Evolutionary conservation across 2,329 filamentous ascomycete genomes (phyloP), one percentile per base, ranked within the genome.

Genomic region (Knoxdaviesia capensis): DNA sequence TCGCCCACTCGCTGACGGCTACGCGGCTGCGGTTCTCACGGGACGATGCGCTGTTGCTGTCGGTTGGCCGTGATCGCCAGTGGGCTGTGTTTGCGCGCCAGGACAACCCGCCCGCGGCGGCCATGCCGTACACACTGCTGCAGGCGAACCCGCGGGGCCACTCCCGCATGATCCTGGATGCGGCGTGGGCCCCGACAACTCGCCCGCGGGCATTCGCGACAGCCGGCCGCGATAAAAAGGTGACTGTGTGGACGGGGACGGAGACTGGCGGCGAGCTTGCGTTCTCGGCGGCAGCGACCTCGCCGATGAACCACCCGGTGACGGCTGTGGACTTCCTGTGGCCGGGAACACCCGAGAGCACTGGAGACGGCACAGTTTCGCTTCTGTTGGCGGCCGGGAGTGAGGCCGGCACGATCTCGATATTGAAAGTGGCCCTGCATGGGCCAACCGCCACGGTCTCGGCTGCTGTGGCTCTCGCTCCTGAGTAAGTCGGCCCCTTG

Each of bases 151-250:
- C 75, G 2, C 94, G 93, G 59, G 88, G 83, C 0, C 90, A 98
- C 57, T 69, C 80, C 4, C 69, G 90, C 45, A 96, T 98, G 86
- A 87, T 98, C 38, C 66, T 96, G 9, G 85, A 86, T 54, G 81
- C 77, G 1, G 74, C 82, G 3, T 98, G 90, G 88, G 77, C 80
- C 1, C 79, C 80, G 1, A 31, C 66, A 56, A 10, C 53, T 6
- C 48, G 52, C 2, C 53, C 6, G 53, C 52, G 59, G 7, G 54
- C 68, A 7, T 98, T 98, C 58, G 80, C 81, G 8, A 98, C 90
- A 0, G 88, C 87, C 1, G 85, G 87, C 3, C 70, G 90, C 51
- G 90, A 98, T 58, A 96, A 92, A 61, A 69, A 68, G 30, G 77
- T 93, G 34, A 82, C 81, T 53, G 53, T 87, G 37, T 88, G 83